Evolutionary conservation across 1,284 basidiomycete genomes (phyloP).

Genomic region (Trichosporon asahii): DNA sequence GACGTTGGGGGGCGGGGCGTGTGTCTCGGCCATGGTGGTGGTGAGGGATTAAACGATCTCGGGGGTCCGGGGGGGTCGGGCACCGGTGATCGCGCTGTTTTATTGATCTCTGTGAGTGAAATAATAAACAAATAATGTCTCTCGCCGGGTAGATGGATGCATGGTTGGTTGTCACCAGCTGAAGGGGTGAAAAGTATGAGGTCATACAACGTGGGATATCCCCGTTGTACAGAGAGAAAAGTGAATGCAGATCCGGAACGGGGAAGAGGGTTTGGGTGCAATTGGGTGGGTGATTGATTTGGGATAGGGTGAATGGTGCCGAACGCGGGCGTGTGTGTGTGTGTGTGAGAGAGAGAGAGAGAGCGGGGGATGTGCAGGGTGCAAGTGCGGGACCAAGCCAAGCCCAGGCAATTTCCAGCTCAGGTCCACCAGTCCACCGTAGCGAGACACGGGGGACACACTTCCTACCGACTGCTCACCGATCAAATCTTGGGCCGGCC

Average conservation of each 20-base stretch:
- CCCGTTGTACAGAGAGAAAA: too few relatives aligned
- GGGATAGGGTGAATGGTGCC: not conserved
- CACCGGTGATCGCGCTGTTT: not conserved
- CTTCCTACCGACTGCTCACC: not conserved
- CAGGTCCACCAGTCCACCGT: not conserved
- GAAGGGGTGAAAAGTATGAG: not conserved
- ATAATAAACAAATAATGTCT: not conserved
- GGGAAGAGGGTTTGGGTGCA: not conserved
- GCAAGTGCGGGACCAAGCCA: conserved; percentile 2
- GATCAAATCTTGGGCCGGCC: not conserved
- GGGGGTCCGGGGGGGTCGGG: not conserved
- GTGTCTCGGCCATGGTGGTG: not conserved
- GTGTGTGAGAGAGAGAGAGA: not conserved
- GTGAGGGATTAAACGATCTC: not conserved
- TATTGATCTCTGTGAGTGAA: too few relatives aligned
- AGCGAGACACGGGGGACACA: not conserved
- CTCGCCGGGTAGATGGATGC: not conserved
- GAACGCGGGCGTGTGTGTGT: not conserved
- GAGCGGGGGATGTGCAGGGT: not conserved
- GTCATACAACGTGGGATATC: conserved; percentile 2
- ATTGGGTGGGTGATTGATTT: too few relatives aligned
- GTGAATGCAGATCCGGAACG: not conserved
- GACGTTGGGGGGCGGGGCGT: not conserved
- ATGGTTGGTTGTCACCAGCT: not conserved
- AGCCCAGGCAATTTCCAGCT: not conserved